Evolutionary conservation across 192 early-diverging fungal species (phyloP).

Genomic region (Backusella westeae): DNA sequence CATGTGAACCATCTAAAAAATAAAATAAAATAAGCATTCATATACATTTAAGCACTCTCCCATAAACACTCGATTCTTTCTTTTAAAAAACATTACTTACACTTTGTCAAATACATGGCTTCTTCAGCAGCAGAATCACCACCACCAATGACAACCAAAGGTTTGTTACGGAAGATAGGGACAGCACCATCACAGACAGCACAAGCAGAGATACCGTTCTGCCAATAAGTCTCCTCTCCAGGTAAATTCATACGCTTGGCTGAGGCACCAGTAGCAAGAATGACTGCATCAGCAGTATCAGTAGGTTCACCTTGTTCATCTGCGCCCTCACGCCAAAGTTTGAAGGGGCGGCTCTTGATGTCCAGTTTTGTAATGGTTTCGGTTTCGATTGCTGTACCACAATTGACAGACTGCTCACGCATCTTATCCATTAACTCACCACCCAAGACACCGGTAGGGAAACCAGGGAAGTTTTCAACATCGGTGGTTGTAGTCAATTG

Average conservation of each 20-base stretch:
- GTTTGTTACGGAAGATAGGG: conserved; percentile 95
- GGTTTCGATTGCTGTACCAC: conserved; percentile 84
- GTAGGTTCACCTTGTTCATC: conserved; percentile 69
- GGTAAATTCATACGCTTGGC: conserved; percentile 87
- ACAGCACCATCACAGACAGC: conserved; percentile 98
- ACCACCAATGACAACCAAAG: conserved; percentile 94
- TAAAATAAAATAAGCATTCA: neutral
- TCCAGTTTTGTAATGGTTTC: conserved; percentile 90
- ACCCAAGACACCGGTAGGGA: conserved; percentile 86
- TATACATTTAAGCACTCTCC: neutral
- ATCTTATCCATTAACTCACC: conserved; percentile 83
- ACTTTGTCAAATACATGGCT: conserved; percentile 94
- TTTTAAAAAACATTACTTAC: conserved; percentile 31
- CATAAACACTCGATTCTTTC: neutral
- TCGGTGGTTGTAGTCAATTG: conserved; percentile 95
- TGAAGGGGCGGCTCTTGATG: conserved; percentile 74
- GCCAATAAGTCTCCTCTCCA: conserved; percentile 94
- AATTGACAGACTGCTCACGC: conserved; percentile 76
- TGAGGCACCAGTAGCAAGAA: conserved; percentile 95
- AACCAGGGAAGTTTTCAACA: conserved; percentile 94
- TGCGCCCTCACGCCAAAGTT: conserved; percentile 79
- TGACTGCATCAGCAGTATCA: conserved; percentile 77
- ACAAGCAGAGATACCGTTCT: conserved; percentile 96
- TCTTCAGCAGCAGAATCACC: conserved; percentile 97
- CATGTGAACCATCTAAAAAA: conserved; percentile 72